Evolutionary conservation across 495 filamentous ascomycete species (phyloP), one percentile per base, ranked within the genome.

Genomic region (Collariella sp.): DNA sequence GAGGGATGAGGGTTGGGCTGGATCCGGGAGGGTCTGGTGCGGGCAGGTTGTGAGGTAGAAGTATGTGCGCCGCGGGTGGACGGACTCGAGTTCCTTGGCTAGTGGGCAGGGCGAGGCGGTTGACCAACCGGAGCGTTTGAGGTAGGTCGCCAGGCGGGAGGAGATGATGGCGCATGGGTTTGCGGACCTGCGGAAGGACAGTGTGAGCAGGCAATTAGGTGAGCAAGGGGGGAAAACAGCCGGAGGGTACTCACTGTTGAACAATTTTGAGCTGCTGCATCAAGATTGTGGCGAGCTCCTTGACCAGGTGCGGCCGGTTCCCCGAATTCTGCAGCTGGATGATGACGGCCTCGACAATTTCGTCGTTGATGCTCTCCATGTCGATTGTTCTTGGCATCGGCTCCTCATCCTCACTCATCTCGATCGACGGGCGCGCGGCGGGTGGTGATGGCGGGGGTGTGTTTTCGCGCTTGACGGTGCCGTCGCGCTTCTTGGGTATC

Each of bases 111-210:
- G 89, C 39, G 87, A 73, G 19, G 84, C 70, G 19, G 87, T 83
- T 2, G 84, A 84, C 90, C 90, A 96, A 58, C 72, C 71, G 22
- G 86, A 70, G 55, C 93, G 87, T 74, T 91, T 90, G 60, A 96
- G 79, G 75, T 95, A 98, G 43, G 84, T 77, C 22, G 89, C 83
- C 49, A 98, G 75, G 57, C 93, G 85, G 31, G 94, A 96, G 5
- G 91, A 95, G 57, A 98, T 87, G 61, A 98, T 87, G 45, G 93
- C 91, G 62, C 86, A 85, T 23, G 91, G 93, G 67, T 98, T 98
- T 22, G 91, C 89, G 49, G 93, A 96, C 68, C 93, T 98, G 67
- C 15, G 45, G 54, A 50, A 52, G 18, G 20, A 20, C 31, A 45
- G 22, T 58, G 72, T 78, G 60, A 79, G 70, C 38, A 49, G 2